phyloP scores from a whole-genome alignment of 2,329 filamentous ascomycete species.

The Cladophialophora exuberans region DNA sequence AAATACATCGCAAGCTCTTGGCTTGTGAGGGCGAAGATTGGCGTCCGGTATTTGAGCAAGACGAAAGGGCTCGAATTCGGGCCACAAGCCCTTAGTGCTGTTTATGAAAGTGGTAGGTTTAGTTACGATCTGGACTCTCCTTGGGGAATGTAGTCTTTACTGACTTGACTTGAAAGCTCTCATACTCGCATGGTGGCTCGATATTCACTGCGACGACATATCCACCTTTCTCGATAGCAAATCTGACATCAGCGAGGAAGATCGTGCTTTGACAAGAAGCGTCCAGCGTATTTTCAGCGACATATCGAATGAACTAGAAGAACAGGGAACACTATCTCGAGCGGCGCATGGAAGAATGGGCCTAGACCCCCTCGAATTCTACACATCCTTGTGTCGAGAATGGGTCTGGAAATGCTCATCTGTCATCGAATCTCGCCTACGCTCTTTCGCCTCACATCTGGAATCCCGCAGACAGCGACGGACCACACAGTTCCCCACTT shows the following conservation, averaged over 20 bases:
- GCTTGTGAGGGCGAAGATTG: constrained; percentile 21
- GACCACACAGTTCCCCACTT: no score
- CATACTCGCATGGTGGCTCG: background rate
- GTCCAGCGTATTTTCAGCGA: background rate
- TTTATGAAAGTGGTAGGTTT: constrained; percentile 21
- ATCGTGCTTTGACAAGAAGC: background rate
- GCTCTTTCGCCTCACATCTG: background rate
- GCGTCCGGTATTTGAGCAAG: constrained; percentile 8
- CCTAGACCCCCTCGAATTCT: constrained; percentile 2
- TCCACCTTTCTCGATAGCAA: background rate
- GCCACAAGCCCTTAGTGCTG: constrained; percentile 4
- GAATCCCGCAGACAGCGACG: background rate
- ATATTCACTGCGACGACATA: background rate
- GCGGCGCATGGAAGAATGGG: background rate
- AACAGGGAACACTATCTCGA: background rate
- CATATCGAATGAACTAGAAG: constrained; percentile 1
- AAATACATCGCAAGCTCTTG: constrained; percentile 18
- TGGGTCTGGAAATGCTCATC: constrained; percentile 9
- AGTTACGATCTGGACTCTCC: no score
- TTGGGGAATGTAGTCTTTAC: no score
- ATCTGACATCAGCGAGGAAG: background rate
- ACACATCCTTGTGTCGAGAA: constrained; percentile 3
- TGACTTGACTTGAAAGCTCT: no score
- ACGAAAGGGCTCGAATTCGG: constrained; percentile 14
- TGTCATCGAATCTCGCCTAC: background rate